Base-by-base conservation (phyloP, 768 basidiomycete genomes). In the Thelephora aurantiotincta region DNA sequence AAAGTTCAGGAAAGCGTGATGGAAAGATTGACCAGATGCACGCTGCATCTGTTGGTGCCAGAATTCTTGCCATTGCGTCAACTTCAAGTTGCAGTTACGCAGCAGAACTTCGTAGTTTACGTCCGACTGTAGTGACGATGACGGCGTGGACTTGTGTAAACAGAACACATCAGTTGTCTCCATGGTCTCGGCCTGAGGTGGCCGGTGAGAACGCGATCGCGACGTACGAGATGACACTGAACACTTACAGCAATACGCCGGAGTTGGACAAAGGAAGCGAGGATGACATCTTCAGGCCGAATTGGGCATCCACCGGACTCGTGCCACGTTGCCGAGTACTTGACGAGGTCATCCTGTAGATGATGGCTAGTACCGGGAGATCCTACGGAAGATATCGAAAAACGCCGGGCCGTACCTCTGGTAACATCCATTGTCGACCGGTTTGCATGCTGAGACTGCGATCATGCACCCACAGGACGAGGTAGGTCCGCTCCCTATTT, bases 401-500 rank as follows among this genome's bases (percentile, higher is more conserved):
- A 9, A 33, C 9, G 9, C 5, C 5, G 26, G 9, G 26, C 34
- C 50, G 14, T 20, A 72, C 71, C 66, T 89, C 87, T 7, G 82
- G 84, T 16, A 91, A 71, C 88, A 90, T 90, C 85, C 85, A 89
- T 50, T 77, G 78, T 37, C 82, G 71, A 43, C 87, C 88, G 1
- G 87, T 89, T 62, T 90, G 87, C 62, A 82, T 88, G 63, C 80
- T 83, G 42, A 90, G 70, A 57, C 82, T 85, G 47, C 87, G 80
- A 62, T 91, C 87, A 56, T 91, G 88, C 37, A 87, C 80, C 56
- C 84, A 91, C 12, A 91, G 64, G 12, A 91, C 85, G 43, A 91
- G 75, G 60, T 87, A 90, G 1, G 87, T 88, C 50, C 87, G 75
- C 63, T 91, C 88, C 52, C 83, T 72, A 57, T 90, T 89, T 33